Conservation (phyloP, 2,329 filamentous ascomycete genomes). For the Sclerotinia sclerotiorum region DNA sequence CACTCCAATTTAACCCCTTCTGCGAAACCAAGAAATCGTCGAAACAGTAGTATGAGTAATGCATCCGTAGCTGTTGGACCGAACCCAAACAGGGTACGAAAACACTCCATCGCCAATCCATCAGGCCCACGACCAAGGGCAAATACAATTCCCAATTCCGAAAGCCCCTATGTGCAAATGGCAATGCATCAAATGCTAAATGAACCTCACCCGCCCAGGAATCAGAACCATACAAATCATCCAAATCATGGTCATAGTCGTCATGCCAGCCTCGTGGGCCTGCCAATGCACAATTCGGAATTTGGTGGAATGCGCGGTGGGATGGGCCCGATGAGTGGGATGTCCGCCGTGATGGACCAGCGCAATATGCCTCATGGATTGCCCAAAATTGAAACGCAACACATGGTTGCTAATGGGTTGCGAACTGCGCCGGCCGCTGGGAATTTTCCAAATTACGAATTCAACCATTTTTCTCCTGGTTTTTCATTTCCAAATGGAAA, state of each 20-base stretch:
- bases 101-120: conserved; percentile 82
- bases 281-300: conserved; percentile 61
- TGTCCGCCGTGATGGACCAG: conserved; percentile 67
- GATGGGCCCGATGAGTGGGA: conserved; percentile 47
- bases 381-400: conserved; percentile 77
- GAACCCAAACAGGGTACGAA: conserved; percentile 75
- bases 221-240: not conserved
- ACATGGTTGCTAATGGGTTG: conserved; percentile 66
- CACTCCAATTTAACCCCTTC: conserved; percentile 90
- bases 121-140: conserved; percentile 78
- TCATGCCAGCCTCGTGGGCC: conserved; percentile 71
- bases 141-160: conserved; percentile 95
- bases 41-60: conserved; percentile 80
- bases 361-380: conserved; percentile 67
- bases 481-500: conserved; percentile 13
- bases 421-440: conserved; percentile 75
- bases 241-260: conserved; percentile 47
- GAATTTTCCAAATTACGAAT: conserved; percentile 63
- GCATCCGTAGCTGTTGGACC: conserved; percentile 59
- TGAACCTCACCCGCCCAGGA: conserved; percentile 46
- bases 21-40: conserved; percentile 79
- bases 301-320: conserved; percentile 48
- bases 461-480: conserved; percentile 66
- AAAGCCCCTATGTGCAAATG: conserved; percentile 72
- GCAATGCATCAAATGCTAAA: conserved; percentile 49